Evolutionary conservation across 805 yeast genomes (phyloP).

Genomic region (Nakazawaea ambrosiae): DNA sequence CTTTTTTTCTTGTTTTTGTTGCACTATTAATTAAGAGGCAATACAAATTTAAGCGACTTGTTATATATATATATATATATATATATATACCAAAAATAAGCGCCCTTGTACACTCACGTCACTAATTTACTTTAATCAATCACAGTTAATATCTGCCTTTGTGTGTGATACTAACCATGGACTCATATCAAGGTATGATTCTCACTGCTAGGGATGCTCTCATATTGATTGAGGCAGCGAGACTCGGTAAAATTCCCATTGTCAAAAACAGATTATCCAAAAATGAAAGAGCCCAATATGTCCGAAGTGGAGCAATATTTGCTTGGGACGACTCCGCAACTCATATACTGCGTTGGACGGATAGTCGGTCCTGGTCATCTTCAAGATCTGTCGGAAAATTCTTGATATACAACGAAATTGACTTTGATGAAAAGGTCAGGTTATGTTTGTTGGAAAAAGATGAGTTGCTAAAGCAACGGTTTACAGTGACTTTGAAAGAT

Average conservation of each 20-base stretch:
- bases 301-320: constrained; percentile 53
- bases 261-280: constrained; percentile 51
- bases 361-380: constrained; percentile 68
- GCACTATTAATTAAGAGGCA: too few species aligned
- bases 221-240: constrained; percentile 56
- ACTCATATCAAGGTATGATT: constrained; percentile 55
- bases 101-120: too few species aligned
- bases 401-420: constrained; percentile 56
- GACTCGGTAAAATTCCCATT: constrained; percentile 46
- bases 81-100: too few species aligned
- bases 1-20: too few species aligned
- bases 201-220: constrained; percentile 55
- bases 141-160: too few species aligned
- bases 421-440: constrained; percentile 17
- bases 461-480: constrained; percentile 28
- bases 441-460: constrained; percentile 11
- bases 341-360: constrained; percentile 74
- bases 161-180: too few species aligned
- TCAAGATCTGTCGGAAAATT: constrained; percentile 61
- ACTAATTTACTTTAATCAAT: too few species aligned
- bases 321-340: constrained; percentile 69
- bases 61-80: too few species aligned
- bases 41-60: too few species aligned
- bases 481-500: constrained; percentile 26
- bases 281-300: constrained; percentile 39